Conservation (phyloP, 805 yeast genomes). For the Kodamaea hsintzibuensis region DNA sequence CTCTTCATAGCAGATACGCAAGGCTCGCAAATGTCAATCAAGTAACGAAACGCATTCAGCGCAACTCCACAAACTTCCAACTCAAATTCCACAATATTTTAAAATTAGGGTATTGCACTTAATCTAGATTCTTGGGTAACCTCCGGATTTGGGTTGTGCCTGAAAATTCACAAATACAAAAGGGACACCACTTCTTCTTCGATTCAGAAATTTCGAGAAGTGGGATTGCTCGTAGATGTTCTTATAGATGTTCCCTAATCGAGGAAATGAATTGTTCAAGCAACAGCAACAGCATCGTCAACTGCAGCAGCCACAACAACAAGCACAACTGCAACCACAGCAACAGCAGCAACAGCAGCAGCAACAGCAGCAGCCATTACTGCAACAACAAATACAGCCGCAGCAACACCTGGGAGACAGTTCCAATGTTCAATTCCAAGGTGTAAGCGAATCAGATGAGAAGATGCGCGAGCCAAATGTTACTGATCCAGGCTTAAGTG, state of each 20-base stretch:
- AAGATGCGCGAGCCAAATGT: background rate
- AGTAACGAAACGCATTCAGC: background rate
- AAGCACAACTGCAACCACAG: background rate
- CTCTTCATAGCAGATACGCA: background rate
- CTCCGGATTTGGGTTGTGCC: background rate
- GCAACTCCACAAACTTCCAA: background rate
- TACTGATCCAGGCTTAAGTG: background rate
- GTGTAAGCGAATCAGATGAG: background rate
- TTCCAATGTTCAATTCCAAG: background rate
- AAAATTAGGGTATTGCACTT: conserved; percentile 1
- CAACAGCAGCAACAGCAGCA: background rate
- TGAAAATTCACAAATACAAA: conserved; percentile 1
- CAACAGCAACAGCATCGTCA: background rate
- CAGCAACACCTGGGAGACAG: background rate
- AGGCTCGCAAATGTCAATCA: background rate
- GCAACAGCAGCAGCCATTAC: background rate
- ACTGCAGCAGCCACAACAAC: background rate
- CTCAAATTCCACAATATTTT: conserved; percentile 1
- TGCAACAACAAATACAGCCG: background rate
- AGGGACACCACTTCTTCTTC: conserved; percentile 2
- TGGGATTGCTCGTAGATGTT: background rate
- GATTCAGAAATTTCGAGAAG: background rate
- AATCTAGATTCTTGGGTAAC: background rate
- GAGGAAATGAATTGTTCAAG: background rate
- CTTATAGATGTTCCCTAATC: background rate